Base-by-base conservation (phyloP, 495 filamentous ascomycete species). In the Tetracladium setigerum region DNA sequence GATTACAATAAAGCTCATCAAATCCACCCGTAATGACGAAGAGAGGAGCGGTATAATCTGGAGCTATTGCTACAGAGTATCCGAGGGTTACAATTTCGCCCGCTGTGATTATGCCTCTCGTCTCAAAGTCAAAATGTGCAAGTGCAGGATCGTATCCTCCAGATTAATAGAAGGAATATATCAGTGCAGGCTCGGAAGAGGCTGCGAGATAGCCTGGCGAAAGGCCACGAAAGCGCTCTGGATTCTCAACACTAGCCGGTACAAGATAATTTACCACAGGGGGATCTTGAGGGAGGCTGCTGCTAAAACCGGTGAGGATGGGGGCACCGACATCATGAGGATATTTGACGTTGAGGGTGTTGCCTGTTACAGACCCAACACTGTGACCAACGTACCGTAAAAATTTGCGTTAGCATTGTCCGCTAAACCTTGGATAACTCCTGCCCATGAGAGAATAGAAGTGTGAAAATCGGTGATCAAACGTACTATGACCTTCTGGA, bases 341-440 rank as follows among this genome's bases (percentile, higher is more conserved):
- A 49, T 79, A 66, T 42, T 60, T 58, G 7, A 66, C 62, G 5
- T 67, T 63, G 16, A 83, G 57, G 31, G 58, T 55, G 54, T 71
- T 70, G 17, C 62, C 66, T 19, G 70, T 62, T 11, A 70, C 40
- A 2, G 71, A 73, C 40, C 74, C 74, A 55, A 69, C 76, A 15
- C 63, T 69, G 61, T 80, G 76, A 19, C 81, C 81, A 6, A 78
- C 72, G 48, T 82, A 73, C n/a, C n/a, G n/a, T n/a, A n/a, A n/a
- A n/a, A n/a, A n/a, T n/a, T n/a, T n/a, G n/a, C 15, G 74, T 65
- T 38, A 81, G 46, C 46, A 74, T 78, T 36, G 57, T n/a, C n/a
- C n/a, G n/a, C n/a, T n/a, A n/a, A n/a, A n/a, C n/a, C n/a, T n/a
- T n/a, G n/a, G n/a, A n/a, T n/a, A n/a, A n/a, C n/a, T n/a, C n/a